Percentiles rank a stretch among this genome's conserved stretches.
phyloP scores from a whole-genome alignment of 2,329 filamentous ascomycete species.

The Aspergillus hortae region DNA sequence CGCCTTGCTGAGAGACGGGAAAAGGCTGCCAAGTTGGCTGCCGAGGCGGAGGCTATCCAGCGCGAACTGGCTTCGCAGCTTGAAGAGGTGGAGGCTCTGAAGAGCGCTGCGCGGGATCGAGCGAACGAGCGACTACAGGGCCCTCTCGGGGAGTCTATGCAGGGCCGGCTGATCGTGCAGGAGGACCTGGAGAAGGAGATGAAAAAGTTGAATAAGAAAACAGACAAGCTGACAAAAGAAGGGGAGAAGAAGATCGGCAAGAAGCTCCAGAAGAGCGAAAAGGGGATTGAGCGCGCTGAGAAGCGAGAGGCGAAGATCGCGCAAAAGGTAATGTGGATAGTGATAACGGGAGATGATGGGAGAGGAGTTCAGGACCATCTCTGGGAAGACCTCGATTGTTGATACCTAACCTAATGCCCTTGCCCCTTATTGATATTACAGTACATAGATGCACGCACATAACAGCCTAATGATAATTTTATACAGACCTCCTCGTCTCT shows the following conservation, averaged over 20 bases:
- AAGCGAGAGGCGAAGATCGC: slow-evolving; percentile 11
- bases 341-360: slow-evolving; percentile 13
- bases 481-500: background rate
- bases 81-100: slow-evolving; percentile 5
- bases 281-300: slow-evolving; percentile 2
- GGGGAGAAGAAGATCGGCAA: slow-evolving; percentile 7
- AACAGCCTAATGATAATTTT: background rate
- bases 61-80: slow-evolving; percentile 4
- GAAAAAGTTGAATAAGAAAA: slow-evolving; percentile 5
- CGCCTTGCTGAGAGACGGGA: slow-evolving; percentile 1
- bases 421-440: background rate
- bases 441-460: background rate
- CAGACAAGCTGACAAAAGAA: slow-evolving; percentile 5
- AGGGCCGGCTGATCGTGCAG: slow-evolving; percentile 7
- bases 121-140: slow-evolving; percentile 7
- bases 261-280: slow-evolving; percentile 7
- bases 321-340: slow-evolving; percentile 12
- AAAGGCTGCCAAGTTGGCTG: slow-evolving; percentile 3
- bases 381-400: slow-evolving; percentile 6
- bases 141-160: slow-evolving; percentile 10
- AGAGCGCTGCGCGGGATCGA: slow-evolving; percentile 1
- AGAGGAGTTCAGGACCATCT: slow-evolving; percentile 10
- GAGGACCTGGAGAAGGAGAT: slow-evolving; percentile 10
- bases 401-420: background rate
- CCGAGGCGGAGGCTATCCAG: slow-evolving; percentile 6